Conservation (phyloP, 2,329 filamentous ascomycete genomes). For the Ascochyta rabiei region DNA sequence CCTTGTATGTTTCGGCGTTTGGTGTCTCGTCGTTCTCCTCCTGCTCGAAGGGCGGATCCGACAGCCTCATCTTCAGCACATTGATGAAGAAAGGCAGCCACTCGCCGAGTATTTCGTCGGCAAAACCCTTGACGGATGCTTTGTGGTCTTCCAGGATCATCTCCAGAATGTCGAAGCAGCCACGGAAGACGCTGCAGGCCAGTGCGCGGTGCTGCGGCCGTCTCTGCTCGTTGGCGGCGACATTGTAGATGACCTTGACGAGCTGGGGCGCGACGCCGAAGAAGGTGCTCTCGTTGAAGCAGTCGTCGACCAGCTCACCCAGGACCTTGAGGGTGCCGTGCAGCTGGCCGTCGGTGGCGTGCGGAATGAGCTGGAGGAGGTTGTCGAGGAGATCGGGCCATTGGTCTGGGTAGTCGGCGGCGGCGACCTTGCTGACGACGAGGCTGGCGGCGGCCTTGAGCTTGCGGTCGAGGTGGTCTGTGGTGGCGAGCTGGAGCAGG, state of each 20-base stretch:
- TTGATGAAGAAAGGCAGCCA: conserved; percentile 92
- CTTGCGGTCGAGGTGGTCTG: conserved; percentile 76
- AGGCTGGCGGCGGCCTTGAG: conserved; percentile 89
- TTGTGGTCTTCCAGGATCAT: conserved; percentile 96
- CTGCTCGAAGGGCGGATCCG: conserved; percentile 61
- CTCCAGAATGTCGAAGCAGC: conserved; percentile 92
- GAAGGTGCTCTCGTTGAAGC: conserved; percentile 92
- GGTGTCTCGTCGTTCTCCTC: conserved; percentile 64
- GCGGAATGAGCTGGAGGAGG: conserved; percentile 77
- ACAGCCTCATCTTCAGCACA: conserved; percentile 75
- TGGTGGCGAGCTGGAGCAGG: conserved; percentile 78
- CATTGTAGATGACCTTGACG: conserved; percentile 80
- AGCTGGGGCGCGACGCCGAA: conserved; percentile 87
- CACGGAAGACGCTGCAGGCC: conserved; percentile 86
- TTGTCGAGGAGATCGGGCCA: conserved; percentile 90
- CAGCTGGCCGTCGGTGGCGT: conserved; percentile 77
- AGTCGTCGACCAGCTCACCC: conserved; percentile 88
- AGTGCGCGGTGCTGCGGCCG: conserved; percentile 80
- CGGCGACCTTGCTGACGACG: conserved; percentile 91
- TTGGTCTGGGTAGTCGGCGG: conserved; percentile 88
- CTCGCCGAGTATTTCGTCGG: conserved; percentile 78
- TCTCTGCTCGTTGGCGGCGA: conserved; percentile 76
- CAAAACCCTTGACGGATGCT: conserved; percentile 83
- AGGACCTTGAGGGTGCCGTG: conserved; percentile 91
- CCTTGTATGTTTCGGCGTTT: conserved; percentile 73